Evolutionary conservation across 2,329 filamentous ascomycete genomes (phyloP), one percentile per base, ranked within the genome.

Genomic region (Fusarium incarnatum): DNA sequence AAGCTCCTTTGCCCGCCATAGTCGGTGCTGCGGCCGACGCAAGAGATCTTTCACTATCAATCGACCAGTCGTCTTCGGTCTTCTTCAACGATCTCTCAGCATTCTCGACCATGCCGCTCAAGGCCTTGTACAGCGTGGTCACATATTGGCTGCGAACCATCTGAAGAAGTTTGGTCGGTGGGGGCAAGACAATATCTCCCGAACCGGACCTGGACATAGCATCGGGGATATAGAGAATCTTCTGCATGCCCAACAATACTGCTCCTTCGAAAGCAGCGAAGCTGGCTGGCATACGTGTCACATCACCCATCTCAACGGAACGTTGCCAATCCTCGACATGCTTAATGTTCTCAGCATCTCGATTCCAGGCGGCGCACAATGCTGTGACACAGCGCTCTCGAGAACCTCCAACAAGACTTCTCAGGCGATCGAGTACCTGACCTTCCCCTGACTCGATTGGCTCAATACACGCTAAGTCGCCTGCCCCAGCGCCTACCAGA

Each of bases 41-140:
- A 10, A 82, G 78, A 40, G 82, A 80, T 9, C 79, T 77, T 16
- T 86, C 85, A 20, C 77, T 73, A 18, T 86, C 83, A 5, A 83
- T 82, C 1, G 83, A 86, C 87, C 87, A 89, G 60, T 89, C 87
- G 63, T 89, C 87, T 3, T 91, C 89, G 1, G 88, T 83, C 72
- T 88, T 89, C 72, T 90, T 88, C 16, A 89, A 79, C 5, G 90
- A 87, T 60, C 89, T 89, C 81, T 98, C 94, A 5, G 96, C 95
- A 79, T 97, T 98, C 81, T 98, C 96, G 2, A 99, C 94, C 89
- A 99, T 95, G 23, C 95, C 96, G 74, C 93, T 97, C 40, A 99
- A 83, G 9, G 94, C 94, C 79, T 97, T 97, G 81, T 98, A 98
- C 45, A 99, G 83, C 61, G 94, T 97, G 9, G 92, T 94, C 18